Percentiles rank a stretch among this genome's conserved stretches.
These are phyloP conservation scores for Sphaerosporella brunnea DNA, from an alignment of 495 filamentous ascomycete species.

Conservation along the genomic window DNA sequence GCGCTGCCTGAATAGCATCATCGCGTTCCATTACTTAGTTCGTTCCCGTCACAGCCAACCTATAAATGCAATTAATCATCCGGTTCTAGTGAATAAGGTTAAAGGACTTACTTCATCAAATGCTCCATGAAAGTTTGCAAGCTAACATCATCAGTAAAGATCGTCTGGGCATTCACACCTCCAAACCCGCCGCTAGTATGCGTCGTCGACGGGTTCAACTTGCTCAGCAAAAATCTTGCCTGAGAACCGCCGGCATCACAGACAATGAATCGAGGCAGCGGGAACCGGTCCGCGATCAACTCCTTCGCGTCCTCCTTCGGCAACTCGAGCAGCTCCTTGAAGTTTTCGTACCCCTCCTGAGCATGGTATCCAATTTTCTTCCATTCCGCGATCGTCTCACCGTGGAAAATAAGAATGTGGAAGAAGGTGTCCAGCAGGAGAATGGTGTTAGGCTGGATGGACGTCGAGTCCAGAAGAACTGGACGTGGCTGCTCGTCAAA, in stretches of 20 bases:
- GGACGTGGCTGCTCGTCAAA: conserved; percentile 84
- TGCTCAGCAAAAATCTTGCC: conserved; percentile 90
- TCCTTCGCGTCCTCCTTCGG: conserved; percentile 99
- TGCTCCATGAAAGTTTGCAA: conserved; percentile 99
- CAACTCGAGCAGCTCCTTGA: conserved; percentile 68
- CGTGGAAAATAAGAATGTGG: conserved; percentile 98
- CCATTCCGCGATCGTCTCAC: conserved; percentile 96
- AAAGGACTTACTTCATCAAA: conserved; percentile 79
- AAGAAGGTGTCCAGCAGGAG: conserved; percentile 97
- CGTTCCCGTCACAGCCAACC: conserved; percentile 1
- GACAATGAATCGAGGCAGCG: conserved; percentile 93
- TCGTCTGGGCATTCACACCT: conserved; percentile 85
- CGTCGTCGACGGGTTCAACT: conserved; percentile 97
- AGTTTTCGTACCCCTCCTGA: conserved; percentile 96
- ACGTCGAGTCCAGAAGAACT: conserved; percentile 86
- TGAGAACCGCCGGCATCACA: conserved; percentile 97
- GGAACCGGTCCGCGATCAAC: conserved; percentile 92
- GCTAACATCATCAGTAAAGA: conserved; percentile 98
- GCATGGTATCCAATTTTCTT: conserved; percentile 96
- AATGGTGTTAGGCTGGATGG: conserved; percentile 86
- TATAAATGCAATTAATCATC: neutral
- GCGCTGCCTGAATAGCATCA: neutral
- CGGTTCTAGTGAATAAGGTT: neutral
- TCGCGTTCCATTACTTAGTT: neutral
- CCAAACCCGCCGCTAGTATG: conserved; percentile 87